phyloP scores from a whole-genome alignment of 495 filamentous ascomycete genomes.

The Penicillium crystallinum region DNA sequence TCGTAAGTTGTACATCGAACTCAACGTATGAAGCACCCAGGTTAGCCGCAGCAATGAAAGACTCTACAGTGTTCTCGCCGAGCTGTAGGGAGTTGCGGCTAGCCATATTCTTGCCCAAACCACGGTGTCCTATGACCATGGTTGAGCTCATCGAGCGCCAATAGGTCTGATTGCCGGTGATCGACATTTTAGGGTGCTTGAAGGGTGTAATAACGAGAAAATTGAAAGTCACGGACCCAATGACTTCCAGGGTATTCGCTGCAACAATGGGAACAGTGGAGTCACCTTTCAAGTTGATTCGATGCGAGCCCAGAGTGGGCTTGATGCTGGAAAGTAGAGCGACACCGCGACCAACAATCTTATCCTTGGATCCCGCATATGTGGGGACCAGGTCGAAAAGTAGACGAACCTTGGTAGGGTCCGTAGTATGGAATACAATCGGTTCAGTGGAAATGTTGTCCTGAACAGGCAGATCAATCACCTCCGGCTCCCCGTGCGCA shows the following conservation, averaged over 20 bases:
- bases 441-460: conserved; percentile 92
- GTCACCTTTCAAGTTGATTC: conserved; percentile 88
- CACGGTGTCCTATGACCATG: conserved; percentile 91
- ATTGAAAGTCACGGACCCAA: conserved; percentile 93
- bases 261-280: conserved; percentile 87
- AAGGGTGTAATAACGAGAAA: conserved; percentile 95
- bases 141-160: conserved; percentile 81
- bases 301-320: conserved; percentile 68
- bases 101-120: conserved; percentile 84
- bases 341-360: conserved; percentile 86
- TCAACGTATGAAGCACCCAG: conserved; percentile 90
- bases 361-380: conserved; percentile 82
- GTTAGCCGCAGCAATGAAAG: conserved; percentile 94
- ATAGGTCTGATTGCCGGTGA: conserved; percentile 86
- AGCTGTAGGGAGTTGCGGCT: conserved; percentile 82
- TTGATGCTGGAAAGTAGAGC: conserved; percentile 83
- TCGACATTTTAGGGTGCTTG: conserved; percentile 84
- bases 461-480: conserved; percentile 88
- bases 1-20: conserved; percentile 95
- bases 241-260: conserved; percentile 74
- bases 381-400: conserved; percentile 97
- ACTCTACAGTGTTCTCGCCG: conserved; percentile 91
- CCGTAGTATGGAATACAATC: conserved; percentile 75
- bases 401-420: conserved; percentile 76
- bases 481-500: conserved; percentile 77